These are phyloP conservation scores for Alternaria rosae DNA, from an alignment of 2,329 filamentous ascomycete genomes.

Conservation along the genomic window DNA sequence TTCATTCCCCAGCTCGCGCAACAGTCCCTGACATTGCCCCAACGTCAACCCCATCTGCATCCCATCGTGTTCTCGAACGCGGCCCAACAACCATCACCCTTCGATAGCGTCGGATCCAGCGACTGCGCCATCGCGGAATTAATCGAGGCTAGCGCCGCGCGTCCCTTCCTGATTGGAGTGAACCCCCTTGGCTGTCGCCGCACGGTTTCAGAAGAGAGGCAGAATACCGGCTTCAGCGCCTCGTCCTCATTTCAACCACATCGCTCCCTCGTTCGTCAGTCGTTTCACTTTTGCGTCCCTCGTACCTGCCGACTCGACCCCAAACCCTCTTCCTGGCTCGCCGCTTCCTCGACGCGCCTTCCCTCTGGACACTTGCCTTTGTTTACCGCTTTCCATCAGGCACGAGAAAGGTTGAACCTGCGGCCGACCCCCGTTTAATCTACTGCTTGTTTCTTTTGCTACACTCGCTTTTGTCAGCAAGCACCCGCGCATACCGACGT, in stretches of 20 bases:
- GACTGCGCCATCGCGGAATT: slow-evolving; percentile 15
- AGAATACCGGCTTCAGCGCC: slow-evolving; percentile 34
- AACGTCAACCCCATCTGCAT: background rate
- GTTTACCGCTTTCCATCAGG: slow-evolving; percentile 26
- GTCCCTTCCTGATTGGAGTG: slow-evolving; percentile 38
- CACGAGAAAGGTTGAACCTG: slow-evolving; percentile 49
- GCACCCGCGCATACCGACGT: background rate
- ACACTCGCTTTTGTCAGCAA: slow-evolving; percentile 16
- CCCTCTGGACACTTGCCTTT: slow-evolving; percentile 16
- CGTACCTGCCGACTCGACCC: slow-evolving; percentile 1
- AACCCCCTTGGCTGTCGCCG: slow-evolving; percentile 28
- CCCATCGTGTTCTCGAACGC: slow-evolving; percentile 30
- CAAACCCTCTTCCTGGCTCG: background rate
- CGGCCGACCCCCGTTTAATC: slow-evolving; percentile 42
- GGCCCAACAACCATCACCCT: slow-evolving; percentile 26
- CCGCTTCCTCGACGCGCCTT: background rate
- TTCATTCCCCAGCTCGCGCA: background rate
- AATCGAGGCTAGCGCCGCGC: slow-evolving; percentile 32
- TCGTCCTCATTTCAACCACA: slow-evolving; percentile 24
- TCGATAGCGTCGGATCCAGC: slow-evolving; percentile 21
- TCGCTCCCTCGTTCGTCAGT: slow-evolving; percentile 38
- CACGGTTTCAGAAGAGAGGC: slow-evolving; percentile 36
- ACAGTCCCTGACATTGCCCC: background rate
- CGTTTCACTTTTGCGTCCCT: slow-evolving; percentile 44
- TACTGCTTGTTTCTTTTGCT: background rate